Evolutionary conservation across 2,329 filamentous ascomycete species (phyloP), one percentile per base, ranked within the genome.

Genomic region (Elsinoe australis): DNA sequence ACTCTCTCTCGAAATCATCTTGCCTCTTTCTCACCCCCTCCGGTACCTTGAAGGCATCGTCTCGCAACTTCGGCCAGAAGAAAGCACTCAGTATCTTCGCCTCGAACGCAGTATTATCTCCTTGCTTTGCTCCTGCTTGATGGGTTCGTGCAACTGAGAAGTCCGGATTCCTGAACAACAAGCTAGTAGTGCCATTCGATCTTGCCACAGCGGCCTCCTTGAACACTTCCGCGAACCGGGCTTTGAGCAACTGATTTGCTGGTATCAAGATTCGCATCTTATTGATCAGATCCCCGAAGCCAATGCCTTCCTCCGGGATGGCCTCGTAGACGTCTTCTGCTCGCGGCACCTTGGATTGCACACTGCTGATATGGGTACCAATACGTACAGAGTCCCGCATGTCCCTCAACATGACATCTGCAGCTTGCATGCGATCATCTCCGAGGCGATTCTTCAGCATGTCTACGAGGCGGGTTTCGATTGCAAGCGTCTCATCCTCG

Each of bases 401-500:
- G 62, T 98, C 92, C 54, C 84, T 86, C 50, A 98, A 78, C 92
- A 98, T 98, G 58, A 98, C 92, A 61, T 98, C 90, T 64, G 89
- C 95, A 41, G 86, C 85, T 62, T 96, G 92, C 36, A 98, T 71
- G 12, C 87, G 81, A 21, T 78, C 75, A 55, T 95, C 87, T 18
- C 90, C 90, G 49, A 95, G 89, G 6, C 89, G 81, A 52, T 86
- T 76, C 68, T 95, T 95, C 51, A 98, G 75, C 7, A 96, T 75
- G 50, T 90, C 82, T 4, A 96, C 74, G 3, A 95, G 85, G 49
- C 85, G 83, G 47, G 86, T 78, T 65, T 86, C 92, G 63, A 87
- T 87, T 51, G 84, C 76, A 56, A 88, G 94, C 18, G 78, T 73
- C 1, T 64, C 60, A 14, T 76, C 71, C 52, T 83, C 82, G 38